phyloP scores from a whole-genome alignment of 345 rosid genomes.

The Alliaria petiolata region DNA sequence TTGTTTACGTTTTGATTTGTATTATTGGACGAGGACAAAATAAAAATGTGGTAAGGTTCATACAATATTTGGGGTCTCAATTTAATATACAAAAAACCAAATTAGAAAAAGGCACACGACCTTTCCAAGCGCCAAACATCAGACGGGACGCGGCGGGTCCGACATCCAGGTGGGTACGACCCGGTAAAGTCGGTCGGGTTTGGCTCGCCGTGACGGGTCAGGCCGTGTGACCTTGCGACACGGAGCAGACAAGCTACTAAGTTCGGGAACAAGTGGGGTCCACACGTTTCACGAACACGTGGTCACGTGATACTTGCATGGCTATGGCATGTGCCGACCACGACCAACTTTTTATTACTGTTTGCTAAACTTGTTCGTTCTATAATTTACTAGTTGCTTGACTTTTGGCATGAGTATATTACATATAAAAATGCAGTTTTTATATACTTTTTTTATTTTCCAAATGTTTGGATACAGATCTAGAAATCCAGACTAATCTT shows the following conservation, averaged over 20 bases:
- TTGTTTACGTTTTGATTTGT: slow-evolving; percentile 21
- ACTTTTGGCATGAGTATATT: neutral
- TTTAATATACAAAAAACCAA: neutral
- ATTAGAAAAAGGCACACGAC: neutral
- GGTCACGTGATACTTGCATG: slow-evolving; percentile 20
- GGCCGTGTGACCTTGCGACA: slow-evolving; percentile 28
- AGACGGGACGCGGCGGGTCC: slow-evolving; percentile 24
- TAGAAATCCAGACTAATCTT: too few species aligned
- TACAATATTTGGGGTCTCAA: slow-evolving; percentile 5
- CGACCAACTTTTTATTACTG: neutral
- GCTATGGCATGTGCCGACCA: neutral
- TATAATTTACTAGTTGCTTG: neutral
- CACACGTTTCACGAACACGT: neutral
- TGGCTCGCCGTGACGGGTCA: slow-evolving; percentile 26
- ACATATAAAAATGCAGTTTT: too few species aligned
- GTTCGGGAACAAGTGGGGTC: slow-evolving; percentile 1
- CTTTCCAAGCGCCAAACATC: slow-evolving; percentile 15
- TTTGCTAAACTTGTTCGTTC: neutral
- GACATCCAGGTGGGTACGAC: slow-evolving; percentile 1
- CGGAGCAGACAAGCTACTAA: slow-evolving; percentile 21
- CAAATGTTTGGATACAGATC: too few species aligned
- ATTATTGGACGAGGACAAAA: slow-evolving; percentile 14
- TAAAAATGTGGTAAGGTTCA: slow-evolving; percentile 7
- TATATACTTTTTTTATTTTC: too few species aligned
- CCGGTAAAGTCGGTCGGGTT: slow-evolving; percentile 13